Conservation (phyloP, 495 filamentous ascomycete genomes). For the Filosporella fistucella region DNA sequence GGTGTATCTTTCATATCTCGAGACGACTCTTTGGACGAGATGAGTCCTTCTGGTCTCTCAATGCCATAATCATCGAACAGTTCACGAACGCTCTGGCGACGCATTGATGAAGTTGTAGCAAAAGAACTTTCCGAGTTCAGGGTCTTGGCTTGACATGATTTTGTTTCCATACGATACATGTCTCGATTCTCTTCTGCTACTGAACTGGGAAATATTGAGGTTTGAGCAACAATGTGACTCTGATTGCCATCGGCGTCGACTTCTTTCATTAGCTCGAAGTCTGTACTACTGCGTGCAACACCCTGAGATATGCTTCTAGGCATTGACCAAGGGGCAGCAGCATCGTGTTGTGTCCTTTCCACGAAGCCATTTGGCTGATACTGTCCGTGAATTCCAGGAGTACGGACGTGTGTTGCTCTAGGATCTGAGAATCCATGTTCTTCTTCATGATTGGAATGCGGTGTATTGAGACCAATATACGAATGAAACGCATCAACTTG, state of each 20-base stretch:
- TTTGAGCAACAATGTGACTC: slow-evolving; percentile 8
- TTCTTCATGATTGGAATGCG: slow-evolving; percentile 7
- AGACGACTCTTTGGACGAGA: slow-evolving; percentile 10
- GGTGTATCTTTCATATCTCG: not conserved
- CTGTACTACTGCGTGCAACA: not conserved
- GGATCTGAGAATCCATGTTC: slow-evolving; percentile 8
- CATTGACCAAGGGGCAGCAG: slow-evolving; percentile 4
- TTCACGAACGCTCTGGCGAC: slow-evolving; percentile 23
- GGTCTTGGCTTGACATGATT: not conserved
- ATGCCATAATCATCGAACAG: slow-evolving; percentile 24
- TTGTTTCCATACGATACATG: slow-evolving; percentile 3
- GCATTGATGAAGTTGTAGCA: slow-evolving; percentile 15
- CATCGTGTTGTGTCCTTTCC: slow-evolving; percentile 7
- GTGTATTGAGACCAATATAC: slow-evolving; percentile 11
- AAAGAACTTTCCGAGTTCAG: slow-evolving; percentile 1
- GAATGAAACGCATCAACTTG: slow-evolving; percentile 13
- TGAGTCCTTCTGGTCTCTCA: slow-evolving; percentile 17
- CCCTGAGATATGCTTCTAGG: slow-evolving; percentile 7
- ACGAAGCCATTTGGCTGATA: slow-evolving; percentile 4
- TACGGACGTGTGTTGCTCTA: slow-evolving; percentile 1
- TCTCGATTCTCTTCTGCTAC: slow-evolving; percentile 3
- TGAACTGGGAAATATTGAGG: slow-evolving; percentile 23
- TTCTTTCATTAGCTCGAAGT: not conserved
- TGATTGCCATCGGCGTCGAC: slow-evolving; percentile 3
- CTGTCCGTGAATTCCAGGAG: slow-evolving; percentile 6